Percentiles rank a stretch among this genome's conserved stretches.
Evolutionary conservation across 495 filamentous ascomycete genomes (phyloP).

Genomic region (Haplographium delicatum): DNA sequence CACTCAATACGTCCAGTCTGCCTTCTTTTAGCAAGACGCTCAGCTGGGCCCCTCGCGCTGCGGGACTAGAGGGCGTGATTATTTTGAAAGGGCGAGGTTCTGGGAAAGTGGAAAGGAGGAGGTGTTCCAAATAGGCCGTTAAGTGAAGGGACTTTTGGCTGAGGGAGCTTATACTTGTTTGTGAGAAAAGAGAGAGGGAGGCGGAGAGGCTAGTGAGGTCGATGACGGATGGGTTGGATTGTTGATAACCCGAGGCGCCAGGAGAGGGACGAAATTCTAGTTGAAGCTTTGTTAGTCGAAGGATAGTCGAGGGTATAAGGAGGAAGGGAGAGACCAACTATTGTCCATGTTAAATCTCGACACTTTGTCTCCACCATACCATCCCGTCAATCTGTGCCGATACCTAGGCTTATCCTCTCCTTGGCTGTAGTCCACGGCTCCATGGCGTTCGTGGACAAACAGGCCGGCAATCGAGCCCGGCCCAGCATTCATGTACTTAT

Average conservation of each 20-base stretch:
- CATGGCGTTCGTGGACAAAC: slow-evolving; percentile 83
- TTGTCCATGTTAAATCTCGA: slow-evolving; percentile 76
- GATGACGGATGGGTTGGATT: slow-evolving; percentile 62
- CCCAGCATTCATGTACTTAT: slow-evolving; percentile 94
- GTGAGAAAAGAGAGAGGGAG: slow-evolving; percentile 71
- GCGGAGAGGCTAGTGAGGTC: slow-evolving; percentile 67
- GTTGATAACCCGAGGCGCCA: slow-evolving; percentile 65
- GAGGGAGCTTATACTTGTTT: slow-evolving; percentile 63
- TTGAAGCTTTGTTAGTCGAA: no score
- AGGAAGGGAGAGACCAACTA: slow-evolving; percentile 26
- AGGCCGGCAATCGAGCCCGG: slow-evolving; percentile 84
- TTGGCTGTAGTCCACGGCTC: slow-evolving; percentile 38
- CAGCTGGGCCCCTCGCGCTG: slow-evolving; percentile 78
- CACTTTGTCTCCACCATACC: slow-evolving; percentile 81
- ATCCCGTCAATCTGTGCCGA: slow-evolving; percentile 55
- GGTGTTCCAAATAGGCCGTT: slow-evolving; percentile 75
- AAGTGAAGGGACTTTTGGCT: slow-evolving; percentile 68
- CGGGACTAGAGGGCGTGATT: slow-evolving; percentile 72
- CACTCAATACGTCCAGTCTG: slow-evolving; percentile 63
- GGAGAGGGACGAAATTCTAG: slow-evolving; percentile 64
- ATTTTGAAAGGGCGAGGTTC: slow-evolving; percentile 53
- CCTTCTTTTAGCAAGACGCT: slow-evolving; percentile 65
- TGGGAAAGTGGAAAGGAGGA: slow-evolving; percentile 30
- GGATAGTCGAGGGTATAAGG: no score
- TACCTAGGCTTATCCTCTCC: slow-evolving; percentile 26